Percentiles rank a stretch among this genome's conserved stretches.
phyloP scores from a whole-genome alignment of 1,284 basidiomycete species.

The Pseudozyma tsukubaensis region DNA sequence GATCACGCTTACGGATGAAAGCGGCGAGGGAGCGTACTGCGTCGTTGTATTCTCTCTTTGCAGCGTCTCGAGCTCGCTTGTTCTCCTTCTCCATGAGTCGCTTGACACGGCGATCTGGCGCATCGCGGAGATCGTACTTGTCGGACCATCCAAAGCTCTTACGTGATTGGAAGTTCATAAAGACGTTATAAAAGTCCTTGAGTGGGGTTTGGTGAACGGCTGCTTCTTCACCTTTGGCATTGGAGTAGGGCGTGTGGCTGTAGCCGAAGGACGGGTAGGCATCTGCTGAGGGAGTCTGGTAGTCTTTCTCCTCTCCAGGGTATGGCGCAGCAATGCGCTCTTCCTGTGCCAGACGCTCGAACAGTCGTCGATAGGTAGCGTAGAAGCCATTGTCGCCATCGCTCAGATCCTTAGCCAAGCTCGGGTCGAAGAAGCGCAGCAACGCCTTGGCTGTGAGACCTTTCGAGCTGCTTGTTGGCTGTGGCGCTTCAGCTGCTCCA shows the following conservation, averaged over 20 bases:
- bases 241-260: conserved; percentile 79
- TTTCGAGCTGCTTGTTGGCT: conserved; percentile 77
- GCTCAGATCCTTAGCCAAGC: conserved; percentile 77
- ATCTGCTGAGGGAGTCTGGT: conserved; percentile 34
- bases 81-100: conserved; percentile 94
- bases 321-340: conserved; percentile 75
- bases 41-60: conserved; percentile 91
- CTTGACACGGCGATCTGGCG: conserved; percentile 85
- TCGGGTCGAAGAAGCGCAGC: conserved; percentile 84
- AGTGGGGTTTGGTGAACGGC: conserved; percentile 52
- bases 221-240: conserved; percentile 51
- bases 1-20: conserved; percentile 93
- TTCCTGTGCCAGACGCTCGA: conserved; percentile 83
- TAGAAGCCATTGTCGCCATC: conserved; percentile 77
- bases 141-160: conserved; percentile 94
- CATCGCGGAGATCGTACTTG: conserved; percentile 83
- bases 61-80: conserved; percentile 87
- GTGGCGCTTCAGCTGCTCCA: conserved; percentile 71
- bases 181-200: conserved; percentile 81
- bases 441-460: conserved; percentile 85
- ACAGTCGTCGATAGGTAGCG: conserved; percentile 88
- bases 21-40: conserved; percentile 79
- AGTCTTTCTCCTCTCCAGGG: conserved; percentile 68
- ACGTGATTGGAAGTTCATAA: conserved; percentile 85
- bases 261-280: conserved; percentile 82